These are phyloP conservation scores for Pezizomycotina sp. DNA, from an alignment of 2,329 filamentous ascomycete genomes.

Conservation along the genomic window DNA sequence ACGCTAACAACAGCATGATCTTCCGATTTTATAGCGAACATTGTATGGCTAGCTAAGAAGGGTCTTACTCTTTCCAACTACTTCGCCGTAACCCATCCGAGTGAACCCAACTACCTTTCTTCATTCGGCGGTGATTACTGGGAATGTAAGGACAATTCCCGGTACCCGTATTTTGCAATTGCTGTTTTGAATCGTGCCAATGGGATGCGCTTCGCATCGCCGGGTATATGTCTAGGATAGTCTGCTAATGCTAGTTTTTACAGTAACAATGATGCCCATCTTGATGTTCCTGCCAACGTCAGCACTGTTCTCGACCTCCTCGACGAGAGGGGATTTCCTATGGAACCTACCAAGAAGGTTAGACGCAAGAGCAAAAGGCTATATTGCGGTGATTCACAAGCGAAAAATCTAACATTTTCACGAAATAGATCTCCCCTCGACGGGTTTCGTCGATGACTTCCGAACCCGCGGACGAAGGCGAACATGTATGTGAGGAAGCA, in stretches of 20 bases:
- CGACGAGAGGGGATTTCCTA: slow-evolving; percentile 47
- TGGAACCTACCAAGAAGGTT: slow-evolving; percentile 64
- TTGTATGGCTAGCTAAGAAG: slow-evolving; percentile 41
- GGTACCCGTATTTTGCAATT: too few relatives aligned
- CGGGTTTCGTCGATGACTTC: too few relatives aligned
- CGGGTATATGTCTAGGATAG: too few relatives aligned
- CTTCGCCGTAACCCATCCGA: slow-evolving; percentile 52
- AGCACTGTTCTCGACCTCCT: slow-evolving; percentile 53
- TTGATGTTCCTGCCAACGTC: slow-evolving; percentile 41
- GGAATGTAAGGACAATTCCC: too few relatives aligned
- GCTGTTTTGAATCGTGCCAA: too few relatives aligned
- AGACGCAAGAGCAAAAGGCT: too few relatives aligned
- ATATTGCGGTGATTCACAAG: slow-evolving; percentile 57
- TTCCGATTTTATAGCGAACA: slow-evolving; percentile 31
- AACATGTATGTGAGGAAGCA: slow-evolving; percentile 77
- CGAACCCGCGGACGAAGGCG: slow-evolving; percentile 45
- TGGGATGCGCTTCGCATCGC: too few relatives aligned
- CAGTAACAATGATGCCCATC: slow-evolving; percentile 50
- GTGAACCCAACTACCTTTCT: slow-evolving; percentile 60
- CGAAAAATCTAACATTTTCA: too few relatives aligned
- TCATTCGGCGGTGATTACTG: too few relatives aligned
- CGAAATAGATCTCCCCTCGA: too few relatives aligned
- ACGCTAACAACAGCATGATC: background rate
- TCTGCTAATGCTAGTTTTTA: background rate
- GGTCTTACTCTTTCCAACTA: slow-evolving; percentile 46